phyloP scores from a whole-genome alignment of 345 rosid species.

The Trapa incisa region DNA sequence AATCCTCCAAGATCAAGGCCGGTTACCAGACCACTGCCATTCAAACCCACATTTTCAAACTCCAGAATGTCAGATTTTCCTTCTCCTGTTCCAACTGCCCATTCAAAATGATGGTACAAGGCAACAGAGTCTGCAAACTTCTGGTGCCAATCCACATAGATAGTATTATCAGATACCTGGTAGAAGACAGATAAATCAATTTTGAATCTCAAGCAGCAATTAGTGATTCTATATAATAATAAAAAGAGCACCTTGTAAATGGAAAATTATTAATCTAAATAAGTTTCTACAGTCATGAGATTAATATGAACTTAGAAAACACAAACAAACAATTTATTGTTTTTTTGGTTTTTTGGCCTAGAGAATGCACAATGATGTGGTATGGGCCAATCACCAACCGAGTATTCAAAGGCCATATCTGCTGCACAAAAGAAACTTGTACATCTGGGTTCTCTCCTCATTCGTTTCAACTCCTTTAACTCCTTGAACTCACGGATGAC shows the following conservation, averaged over 20 bases:
- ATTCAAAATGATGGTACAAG: conserved; percentile 75
- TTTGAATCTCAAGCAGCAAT: background rate
- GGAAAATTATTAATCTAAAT: background rate
- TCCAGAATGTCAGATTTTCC: conserved; percentile 79
- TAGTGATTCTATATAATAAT: background rate
- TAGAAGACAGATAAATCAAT: conserved; percentile 14
- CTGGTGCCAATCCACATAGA: conserved; percentile 82
- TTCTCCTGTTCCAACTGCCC: conserved; percentile 91
- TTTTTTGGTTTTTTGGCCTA: background rate
- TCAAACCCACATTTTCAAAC: conserved; percentile 71
- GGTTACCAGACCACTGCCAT: conserved; percentile 41
- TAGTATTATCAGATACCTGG: conserved; percentile 65
- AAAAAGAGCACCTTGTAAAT: background rate
- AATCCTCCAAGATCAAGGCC: conserved; percentile 62
- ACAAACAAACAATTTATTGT: background rate
- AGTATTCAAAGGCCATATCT: conserved; percentile 70
- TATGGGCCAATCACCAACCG: conserved; percentile 33
- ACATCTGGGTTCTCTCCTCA: conserved; percentile 77
- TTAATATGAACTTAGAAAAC: background rate
- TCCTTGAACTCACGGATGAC: conserved; percentile 93
- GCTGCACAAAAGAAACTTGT: conserved; percentile 87
- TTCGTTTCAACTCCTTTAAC: conserved; percentile 83
- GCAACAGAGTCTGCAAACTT: conserved; percentile 59
- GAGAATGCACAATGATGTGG: background rate
- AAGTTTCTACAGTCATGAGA: background rate